Base-by-base conservation (phyloP, 1,139 yeast genomes). In the Tardiomyces digboiensis region DNA sequence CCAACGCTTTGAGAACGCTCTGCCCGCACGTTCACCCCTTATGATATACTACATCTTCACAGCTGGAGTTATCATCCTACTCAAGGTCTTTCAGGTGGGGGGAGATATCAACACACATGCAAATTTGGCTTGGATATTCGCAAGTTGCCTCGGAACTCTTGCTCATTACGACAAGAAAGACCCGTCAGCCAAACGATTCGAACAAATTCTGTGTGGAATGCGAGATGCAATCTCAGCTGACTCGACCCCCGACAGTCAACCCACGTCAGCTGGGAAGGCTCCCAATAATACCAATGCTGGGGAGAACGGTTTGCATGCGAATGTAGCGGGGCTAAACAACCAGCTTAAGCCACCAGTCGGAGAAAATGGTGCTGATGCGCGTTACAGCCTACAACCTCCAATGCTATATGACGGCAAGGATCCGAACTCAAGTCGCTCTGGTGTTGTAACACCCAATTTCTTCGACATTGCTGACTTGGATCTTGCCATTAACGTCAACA, bases 21-120 rank as follows among this genome's bases (percentile, higher is more conserved):
- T 62, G 26, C 69, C 70, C 13, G 52, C 60, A 39, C 58, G 64
- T 43, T 66, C 67, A 5, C 50, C 61, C 39, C 47, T 57, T 23
- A 48, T 63, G 43, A 52, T 59, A 2, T 60, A 61, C 19, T 55
- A 33, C 19, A 20, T 33, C 19, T 33, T 33, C 37, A 33, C 37
- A 12, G 19, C 19, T 8, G 19, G 50, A 21, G 45, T 56, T 1
- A 59, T 62, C 44, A 60, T 57, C 41, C 37, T 33, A 8, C 37
- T 33, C 19, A 33, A 16, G 37, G 19, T 16, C 5, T 33, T 33
- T 14, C 37, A 33, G 37, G 19, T 33, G 19, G 19, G 55, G 65
- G 5, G 33, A n/a, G 14, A 26, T 16, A 26, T 26, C 16, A 26
- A 64, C 64, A 1, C 47, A 59, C 23, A 51, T 59, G 2, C 47